Evolutionary conservation across 2,329 filamentous ascomycete species (phyloP), one percentile per base, ranked within the genome.

Genomic region (Eutypella sp.): DNA sequence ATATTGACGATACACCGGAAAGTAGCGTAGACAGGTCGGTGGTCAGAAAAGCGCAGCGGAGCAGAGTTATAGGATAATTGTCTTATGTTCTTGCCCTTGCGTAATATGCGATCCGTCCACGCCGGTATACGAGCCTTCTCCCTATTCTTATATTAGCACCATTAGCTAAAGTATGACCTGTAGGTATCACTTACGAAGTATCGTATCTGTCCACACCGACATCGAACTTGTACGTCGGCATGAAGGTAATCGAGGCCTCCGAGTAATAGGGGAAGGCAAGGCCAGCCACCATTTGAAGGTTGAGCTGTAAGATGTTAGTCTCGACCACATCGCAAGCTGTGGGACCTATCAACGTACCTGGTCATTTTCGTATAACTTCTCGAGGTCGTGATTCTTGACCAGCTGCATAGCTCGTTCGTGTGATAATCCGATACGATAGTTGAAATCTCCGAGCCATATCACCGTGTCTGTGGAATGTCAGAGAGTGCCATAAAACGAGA

Each of bases 361-460:
- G 60, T 97, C 92, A 58, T 96, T 95, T 50, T 93, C 87, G 62
- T 96, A 95, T 41, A 97, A 69, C 16, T 77, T 84, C 46, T 85
- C 87, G 10, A 95, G 73, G 58, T 96, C 85, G 22, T 79, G 74
- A 45, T 79, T 76, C 56, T 84, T 79, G 45, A 96, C 81, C 9
- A 95, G 71, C 25, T 83, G 78, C 54, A 87, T 84, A 7, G 89
- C 88, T 48, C 78, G 83, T 33, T 96, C 89, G 53, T 89, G 82
- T 38, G 77, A 78, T 47, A 97, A 75, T 1, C 91, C 92, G 57
- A 99, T 95, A 16, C 93, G 85, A 67, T 99, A 99, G 63, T 99
- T 99, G 73, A 99, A 99, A 65, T 99, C 93, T 5, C 93, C 93
- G 36, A 96, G 78, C 92, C 93, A 99, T 44, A 96, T 85, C 29